Evolutionary conservation across 192 early-diverging fungal species (phyloP), one percentile per base, ranked within the genome.

Genomic region (Linderina pennispora): DNA sequence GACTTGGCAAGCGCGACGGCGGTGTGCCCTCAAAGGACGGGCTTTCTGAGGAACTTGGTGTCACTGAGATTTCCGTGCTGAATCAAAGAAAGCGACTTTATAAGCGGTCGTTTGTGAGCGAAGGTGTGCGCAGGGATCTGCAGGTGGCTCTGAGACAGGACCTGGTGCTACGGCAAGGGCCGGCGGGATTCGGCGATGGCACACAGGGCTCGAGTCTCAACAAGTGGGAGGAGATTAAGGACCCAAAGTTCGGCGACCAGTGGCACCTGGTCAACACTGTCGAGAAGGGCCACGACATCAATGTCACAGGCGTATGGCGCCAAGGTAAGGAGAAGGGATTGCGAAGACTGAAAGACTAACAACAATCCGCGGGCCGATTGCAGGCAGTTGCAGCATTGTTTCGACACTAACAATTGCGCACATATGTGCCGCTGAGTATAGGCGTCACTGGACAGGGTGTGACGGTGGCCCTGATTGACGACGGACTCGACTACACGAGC

Each of bases 391-490:
- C n/a, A n/a, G n/a, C n/a, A n/a, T n/a, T n/a, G n/a, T n/a, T n/a
- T n/a, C n/a, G n/a, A n/a, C n/a, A n/a, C n/a, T n/a, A n/a, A n/a
- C n/a, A n/a, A n/a, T n/a, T 18, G 24, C n/a, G 19, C 11, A 51
- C 39, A 8, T 54, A 6, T 43, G 15, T 17, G 5, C 11, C 15
- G 21, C 49, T 81, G 77, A 31, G 11, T 31, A 18, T 48, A 48
- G 47, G 85, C 23, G 83, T 95, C 39, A 94, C 89, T 16, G 97
- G 97, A 21, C 75, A 88, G 20, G 82, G 82, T 24, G 80, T 89
- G 0, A 82, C 85, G 4, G 97, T 97, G 3, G 89, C 84, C 14
- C 86, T 99, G 40, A 79, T 99, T 24, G 97, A 99, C 55, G 97
- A 99, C 61, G 97, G 97, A 1, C 63, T 99, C 36, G 94, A 99